Percentiles rank a stretch among this genome's conserved stretches.
Conservation (phyloP, 371 early-diverging fungal genomes). For the Rhizopus sp. region DNA sequence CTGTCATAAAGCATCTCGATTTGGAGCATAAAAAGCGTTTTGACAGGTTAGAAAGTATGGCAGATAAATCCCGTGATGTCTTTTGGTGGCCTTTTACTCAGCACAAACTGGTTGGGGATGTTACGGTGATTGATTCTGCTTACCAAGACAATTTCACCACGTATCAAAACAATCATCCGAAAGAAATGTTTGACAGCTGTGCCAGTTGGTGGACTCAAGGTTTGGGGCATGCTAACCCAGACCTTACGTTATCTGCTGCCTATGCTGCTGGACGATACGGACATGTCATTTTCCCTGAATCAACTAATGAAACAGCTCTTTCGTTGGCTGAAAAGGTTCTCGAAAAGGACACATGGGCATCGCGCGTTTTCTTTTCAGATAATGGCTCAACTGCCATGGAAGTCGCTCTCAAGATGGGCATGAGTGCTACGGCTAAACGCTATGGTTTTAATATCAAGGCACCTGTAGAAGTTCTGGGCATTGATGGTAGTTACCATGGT, state of each 20-base stretch:
- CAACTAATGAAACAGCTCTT: constrained; percentile 72
- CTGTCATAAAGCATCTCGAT: constrained; percentile 55
- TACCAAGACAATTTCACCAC: constrained; percentile 67
- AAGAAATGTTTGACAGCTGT: constrained; percentile 71
- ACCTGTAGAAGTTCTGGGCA: constrained; percentile 64
- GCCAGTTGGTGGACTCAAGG: constrained; percentile 91
- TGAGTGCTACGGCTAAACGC: constrained; percentile 50
- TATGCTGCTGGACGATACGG: constrained; percentile 81
- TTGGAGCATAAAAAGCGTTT: constrained; percentile 53
- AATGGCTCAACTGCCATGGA: constrained; percentile 84
- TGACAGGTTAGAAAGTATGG: constrained; percentile 62
- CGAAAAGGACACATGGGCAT: constrained; percentile 70
- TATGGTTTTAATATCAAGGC: constrained; percentile 43
- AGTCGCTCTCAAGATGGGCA: constrained; percentile 84
- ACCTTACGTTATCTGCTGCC: constrained; percentile 64
- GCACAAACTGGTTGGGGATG: constrained; percentile 62
- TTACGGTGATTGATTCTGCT: constrained; percentile 81
- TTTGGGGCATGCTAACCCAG: constrained; percentile 74
- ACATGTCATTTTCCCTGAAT: constrained; percentile 84
- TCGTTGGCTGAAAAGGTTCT: constrained; percentile 65
- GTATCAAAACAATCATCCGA: constrained; percentile 30
- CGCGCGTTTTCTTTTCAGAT: constrained; percentile 80
- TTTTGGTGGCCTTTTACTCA: constrained; percentile 92
- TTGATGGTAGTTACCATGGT: constrained; percentile 83
- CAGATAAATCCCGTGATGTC: constrained; percentile 49